phyloP scores from a whole-genome alignment of 495 filamentous ascomycete species.

The Aspergillus affinis region DNA sequence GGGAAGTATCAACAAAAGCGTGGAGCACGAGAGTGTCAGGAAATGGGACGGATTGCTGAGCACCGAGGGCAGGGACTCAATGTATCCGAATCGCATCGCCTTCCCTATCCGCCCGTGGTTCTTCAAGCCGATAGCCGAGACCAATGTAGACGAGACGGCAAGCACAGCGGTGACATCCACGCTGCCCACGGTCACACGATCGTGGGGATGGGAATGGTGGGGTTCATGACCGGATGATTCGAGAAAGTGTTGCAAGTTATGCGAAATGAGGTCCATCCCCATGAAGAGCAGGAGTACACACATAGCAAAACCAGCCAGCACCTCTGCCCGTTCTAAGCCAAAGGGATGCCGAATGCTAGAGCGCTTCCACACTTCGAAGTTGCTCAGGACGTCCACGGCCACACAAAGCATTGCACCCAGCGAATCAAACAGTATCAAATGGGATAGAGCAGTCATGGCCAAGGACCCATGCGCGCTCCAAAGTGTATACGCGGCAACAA shows the following conservation, averaged over 20 bases:
- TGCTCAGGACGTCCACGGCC: constrained; percentile 84
- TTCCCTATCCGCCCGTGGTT: constrained; percentile 95
- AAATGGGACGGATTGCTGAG: constrained; percentile 92
- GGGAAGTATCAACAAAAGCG: constrained; percentile 78
- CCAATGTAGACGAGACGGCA: constrained; percentile 82
- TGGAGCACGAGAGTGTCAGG: constrained; percentile 81
- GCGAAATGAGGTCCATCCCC: constrained; percentile 90
- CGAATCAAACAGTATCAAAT: constrained; percentile 92
- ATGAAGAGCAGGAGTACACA: constrained; percentile 93
- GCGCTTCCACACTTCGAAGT: constrained; percentile 97
- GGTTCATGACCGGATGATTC: constrained; percentile 62
- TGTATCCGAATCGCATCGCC: constrained; percentile 74
- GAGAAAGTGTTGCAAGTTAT: constrained; percentile 86
- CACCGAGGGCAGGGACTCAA: constrained; percentile 77
- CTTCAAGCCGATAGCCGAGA: constrained; percentile 81
- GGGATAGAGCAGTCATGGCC: constrained; percentile 88
- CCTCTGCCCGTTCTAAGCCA: constrained; percentile 86
- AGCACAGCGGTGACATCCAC: constrained; percentile 82
- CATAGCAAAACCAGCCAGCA: constrained; percentile 96
- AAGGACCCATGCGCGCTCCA: constrained; percentile 84
- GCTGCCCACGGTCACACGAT: constrained; percentile 67
- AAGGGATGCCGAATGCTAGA: constrained; percentile 93
- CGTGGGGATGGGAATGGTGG: constrained; percentile 67
- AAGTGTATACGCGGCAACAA: constrained; percentile 77
- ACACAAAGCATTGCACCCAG: constrained; percentile 92